Evolutionary conservation across 306 rosid species (phyloP), one percentile per base, ranked within the genome.

Genomic region (Prinsepia uniflora): DNA sequence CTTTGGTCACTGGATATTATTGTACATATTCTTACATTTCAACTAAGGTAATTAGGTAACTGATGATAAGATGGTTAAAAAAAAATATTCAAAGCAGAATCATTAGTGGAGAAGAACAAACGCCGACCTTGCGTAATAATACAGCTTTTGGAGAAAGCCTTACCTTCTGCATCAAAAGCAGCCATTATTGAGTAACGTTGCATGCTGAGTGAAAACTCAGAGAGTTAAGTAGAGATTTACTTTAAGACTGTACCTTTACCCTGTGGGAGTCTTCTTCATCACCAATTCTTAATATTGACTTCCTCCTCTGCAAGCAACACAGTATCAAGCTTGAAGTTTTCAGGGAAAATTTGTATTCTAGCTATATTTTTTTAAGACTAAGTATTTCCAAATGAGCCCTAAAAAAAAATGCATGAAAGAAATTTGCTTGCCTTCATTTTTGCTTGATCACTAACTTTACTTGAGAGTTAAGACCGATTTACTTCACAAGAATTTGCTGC

Each of bases 391-490:
- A 30, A 30, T 30, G 36, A 30, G 36, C 36, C 36, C 36, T 30
- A 30, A 30, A 30, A 30, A 30, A 30, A 3, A 30, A 30, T 30
- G 36, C 36, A 30, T 30, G 36, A 30, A 30, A 30, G 36, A 30
- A 30, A 45, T 17, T 50, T n/a, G 17, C 71, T 43, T 43, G 41
- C 74, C 54, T 70, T 70, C 65, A 43, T 70, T 14, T 56, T n/a
- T 24, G 34, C 9, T 36, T 22, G 41, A 6, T 64, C 18, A 6
- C 30, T 12, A 4, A 4, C 18, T 24, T 57, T 57, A 30, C 39
- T 24, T 24, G 15, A 6, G 4, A 6, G 10, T 24, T 24, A 42
- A 30, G 63, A 5, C 36, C 9, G 12, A 20, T 55, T 19, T 20
- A 17, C 8, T 20, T 15, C 4, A 19, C 6, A 18, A 3, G 18